phyloP scores from a whole-genome alignment of 345 rosid genomes.

The Passiflora organensis region DNA sequence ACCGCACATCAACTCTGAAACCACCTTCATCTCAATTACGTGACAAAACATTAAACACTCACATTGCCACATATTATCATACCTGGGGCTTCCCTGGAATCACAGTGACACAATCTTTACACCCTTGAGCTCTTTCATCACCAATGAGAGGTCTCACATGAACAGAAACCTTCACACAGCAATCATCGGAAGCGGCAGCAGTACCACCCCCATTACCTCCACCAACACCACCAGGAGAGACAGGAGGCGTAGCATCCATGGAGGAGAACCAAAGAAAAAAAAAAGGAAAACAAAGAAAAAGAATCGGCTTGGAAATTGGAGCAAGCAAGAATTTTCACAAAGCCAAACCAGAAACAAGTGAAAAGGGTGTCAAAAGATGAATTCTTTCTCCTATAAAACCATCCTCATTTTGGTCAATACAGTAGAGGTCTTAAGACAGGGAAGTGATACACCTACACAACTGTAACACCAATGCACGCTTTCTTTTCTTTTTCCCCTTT shows the following conservation, averaged over 20 bases:
- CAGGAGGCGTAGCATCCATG: conserved; percentile 22
- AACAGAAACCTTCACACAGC: conserved; percentile 95
- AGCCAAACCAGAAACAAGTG: not conserved
- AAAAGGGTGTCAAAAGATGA: conserved; percentile 11
- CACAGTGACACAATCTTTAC: conserved; percentile 91
- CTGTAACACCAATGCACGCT: not conserved
- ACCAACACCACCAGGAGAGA: conserved; percentile 37
- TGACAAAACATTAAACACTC: conserved; percentile 13
- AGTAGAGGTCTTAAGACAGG: conserved; percentile 29
- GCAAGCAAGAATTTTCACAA: not conserved
- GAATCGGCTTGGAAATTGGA: no score
- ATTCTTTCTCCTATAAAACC: conserved; percentile 9
- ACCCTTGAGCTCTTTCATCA: conserved; percentile 86
- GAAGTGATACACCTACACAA: conserved; percentile 40
- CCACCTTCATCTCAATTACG: not conserved
- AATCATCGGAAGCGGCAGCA: no score
- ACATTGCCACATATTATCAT: conserved; percentile 9
- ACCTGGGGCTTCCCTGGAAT: conserved; percentile 96
- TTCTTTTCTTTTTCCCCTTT: not conserved
- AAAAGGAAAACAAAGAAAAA: conserved; percentile 1
- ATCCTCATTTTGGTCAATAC: conserved; percentile 29
- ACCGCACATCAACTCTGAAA: not conserved
- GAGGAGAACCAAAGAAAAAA: conserved; percentile 3
- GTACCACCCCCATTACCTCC: conserved; percentile 15
- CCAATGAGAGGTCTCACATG: conserved; percentile 95